phyloP scores from a whole-genome alignment of 2,329 filamentous ascomycete genomes.

The Beauveria varroae region DNA sequence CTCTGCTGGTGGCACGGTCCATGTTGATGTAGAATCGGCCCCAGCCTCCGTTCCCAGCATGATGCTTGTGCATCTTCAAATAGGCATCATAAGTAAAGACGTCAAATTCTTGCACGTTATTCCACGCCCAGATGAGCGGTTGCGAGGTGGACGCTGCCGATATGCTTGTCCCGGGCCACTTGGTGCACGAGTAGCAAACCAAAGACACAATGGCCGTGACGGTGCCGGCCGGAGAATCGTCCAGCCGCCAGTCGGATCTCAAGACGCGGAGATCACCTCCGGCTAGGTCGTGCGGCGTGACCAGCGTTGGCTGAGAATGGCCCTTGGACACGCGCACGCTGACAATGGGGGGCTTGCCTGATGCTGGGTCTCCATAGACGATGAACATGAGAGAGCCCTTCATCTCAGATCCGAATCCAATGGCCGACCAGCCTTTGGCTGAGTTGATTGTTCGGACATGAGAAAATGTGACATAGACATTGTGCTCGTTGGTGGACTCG shows the following conservation, averaged over 20 bases:
- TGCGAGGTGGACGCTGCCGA: constrained; percentile 15
- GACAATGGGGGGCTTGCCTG: constrained; percentile 10
- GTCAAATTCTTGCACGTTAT: constrained; percentile 16
- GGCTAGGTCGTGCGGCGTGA: neutral
- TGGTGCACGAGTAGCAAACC: constrained; percentile 19
- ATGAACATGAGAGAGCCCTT: constrained; percentile 17
- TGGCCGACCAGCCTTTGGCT: constrained; percentile 14
- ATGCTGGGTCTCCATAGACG: constrained; percentile 16
- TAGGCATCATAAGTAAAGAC: constrained; percentile 12
- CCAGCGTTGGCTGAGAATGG: constrained; percentile 9
- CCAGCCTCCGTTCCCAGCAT: constrained; percentile 12
- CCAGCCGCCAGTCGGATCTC: constrained; percentile 10
- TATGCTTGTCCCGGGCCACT: constrained; percentile 15
- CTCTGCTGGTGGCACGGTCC: constrained; percentile 13
- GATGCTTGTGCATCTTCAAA: constrained; percentile 13
- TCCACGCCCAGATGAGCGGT: constrained; percentile 22
- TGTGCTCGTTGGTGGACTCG: constrained; percentile 14
- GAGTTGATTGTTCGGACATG: neutral
- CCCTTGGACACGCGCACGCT: constrained; percentile 14
- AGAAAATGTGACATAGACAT: constrained; percentile 15
- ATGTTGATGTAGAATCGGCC: constrained; percentile 17
- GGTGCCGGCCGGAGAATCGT: neutral
- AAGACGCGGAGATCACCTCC: constrained; percentile 13
- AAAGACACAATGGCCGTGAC: constrained; percentile 14
- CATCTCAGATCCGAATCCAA: constrained; percentile 15